Percentiles rank a stretch among this genome's conserved stretches.
Evolutionary conservation across 768 basidiomycete genomes (phyloP).

Genomic region (Leucosporidium yakuticum): DNA sequence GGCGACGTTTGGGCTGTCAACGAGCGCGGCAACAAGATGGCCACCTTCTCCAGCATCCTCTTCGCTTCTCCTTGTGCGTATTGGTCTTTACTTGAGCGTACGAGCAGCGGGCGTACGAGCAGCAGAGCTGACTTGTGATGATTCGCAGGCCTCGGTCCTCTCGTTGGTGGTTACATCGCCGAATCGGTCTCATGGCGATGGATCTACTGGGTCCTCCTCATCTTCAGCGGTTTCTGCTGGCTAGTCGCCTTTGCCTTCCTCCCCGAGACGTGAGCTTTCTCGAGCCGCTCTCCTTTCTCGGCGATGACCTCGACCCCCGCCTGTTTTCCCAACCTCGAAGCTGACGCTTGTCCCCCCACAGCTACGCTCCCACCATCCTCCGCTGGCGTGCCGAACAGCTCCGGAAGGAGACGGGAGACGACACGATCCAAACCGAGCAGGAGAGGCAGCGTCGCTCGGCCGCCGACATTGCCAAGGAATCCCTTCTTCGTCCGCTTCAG

Average conservation of each 20-base stretch:
- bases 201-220: slow-evolving; percentile 27
- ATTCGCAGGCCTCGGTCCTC: slow-evolving; percentile 37
- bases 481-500: slow-evolving; percentile 37
- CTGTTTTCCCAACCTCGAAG: neutral
- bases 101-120: too few species aligned
- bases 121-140: too few species aligned
- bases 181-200: slow-evolving; percentile 36
- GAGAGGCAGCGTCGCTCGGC: slow-evolving; percentile 34
- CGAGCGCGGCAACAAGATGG: slow-evolving; percentile 42
- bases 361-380: slow-evolving; percentile 60
- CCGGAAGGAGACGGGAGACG: slow-evolving; percentile 46
- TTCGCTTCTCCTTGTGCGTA: slow-evolving; percentile 22
- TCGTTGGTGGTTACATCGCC: slow-evolving; percentile 34
- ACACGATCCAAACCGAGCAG: slow-evolving; percentile 36
- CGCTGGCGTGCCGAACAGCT: slow-evolving; percentile 50
- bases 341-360: slow-evolving; percentile 34
- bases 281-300: too few species aligned
- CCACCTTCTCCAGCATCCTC: slow-evolving; percentile 40
- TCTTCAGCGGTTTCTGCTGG: slow-evolving; percentile 2
- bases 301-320: too few species aligned
- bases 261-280: slow-evolving; percentile 39
- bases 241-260: slow-evolving; percentile 34
- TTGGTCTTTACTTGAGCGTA: too few species aligned
- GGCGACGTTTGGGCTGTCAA: slow-evolving; percentile 39
- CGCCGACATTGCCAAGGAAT: slow-evolving; percentile 34